Evolutionary conservation across 164 flowering plant genomes (phyloP).

Genomic region (Vitis riparia): DNA sequence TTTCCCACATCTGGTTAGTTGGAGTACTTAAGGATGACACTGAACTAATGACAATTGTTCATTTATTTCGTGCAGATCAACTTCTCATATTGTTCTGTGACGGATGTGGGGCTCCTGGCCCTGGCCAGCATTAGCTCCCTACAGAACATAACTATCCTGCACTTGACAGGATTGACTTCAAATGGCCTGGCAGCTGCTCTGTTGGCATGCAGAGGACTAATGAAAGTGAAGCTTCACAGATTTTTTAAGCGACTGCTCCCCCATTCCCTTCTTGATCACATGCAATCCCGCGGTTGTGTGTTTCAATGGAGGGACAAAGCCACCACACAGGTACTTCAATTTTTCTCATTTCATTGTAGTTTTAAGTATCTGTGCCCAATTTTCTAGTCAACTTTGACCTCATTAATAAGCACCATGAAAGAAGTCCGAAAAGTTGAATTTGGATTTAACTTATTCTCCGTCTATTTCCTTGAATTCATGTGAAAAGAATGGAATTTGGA

Average conservation of each 20-base stretch:
- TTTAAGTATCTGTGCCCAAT: too few species aligned
- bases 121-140: constrained; percentile 19
- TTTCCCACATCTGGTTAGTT: neutral
- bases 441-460: too few species aligned
- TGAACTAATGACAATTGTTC: neutral
- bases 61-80: constrained; percentile 22
- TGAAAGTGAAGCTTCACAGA: constrained; percentile 26
- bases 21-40: neutral
- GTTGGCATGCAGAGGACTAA: constrained; percentile 16
- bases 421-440: too few species aligned
- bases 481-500: too few species aligned
- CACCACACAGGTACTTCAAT: too few species aligned
- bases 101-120: constrained; percentile 28
- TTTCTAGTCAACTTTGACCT: too few species aligned
- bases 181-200: constrained; percentile 26
- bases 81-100: constrained; percentile 22
- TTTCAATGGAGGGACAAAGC: constrained; percentile 33
- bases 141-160: constrained; percentile 26
- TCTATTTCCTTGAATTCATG: too few species aligned
- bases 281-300: constrained; percentile 25
- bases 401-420: too few species aligned
- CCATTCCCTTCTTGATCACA: constrained; percentile 9
- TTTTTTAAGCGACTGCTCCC: constrained; percentile 22
- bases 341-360: too few species aligned
- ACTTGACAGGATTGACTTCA: constrained; percentile 23